phyloP scores from a whole-genome alignment of 768 basidiomycete genomes.

The Boletus vermiculosoides region DNA sequence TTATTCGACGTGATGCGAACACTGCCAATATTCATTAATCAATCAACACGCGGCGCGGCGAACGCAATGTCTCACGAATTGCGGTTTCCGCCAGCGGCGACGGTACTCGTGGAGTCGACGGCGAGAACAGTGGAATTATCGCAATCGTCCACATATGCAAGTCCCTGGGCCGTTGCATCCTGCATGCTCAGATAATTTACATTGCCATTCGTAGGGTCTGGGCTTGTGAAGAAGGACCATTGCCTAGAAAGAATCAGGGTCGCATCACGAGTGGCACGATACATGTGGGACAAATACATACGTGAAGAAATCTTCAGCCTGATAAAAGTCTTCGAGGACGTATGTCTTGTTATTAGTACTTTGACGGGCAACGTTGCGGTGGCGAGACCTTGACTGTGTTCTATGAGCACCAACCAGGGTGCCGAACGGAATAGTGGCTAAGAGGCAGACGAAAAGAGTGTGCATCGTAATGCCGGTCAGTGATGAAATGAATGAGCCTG shows the following conservation, averaged over 20 bases:
- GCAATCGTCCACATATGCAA: constrained; percentile 57
- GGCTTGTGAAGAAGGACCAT: constrained; percentile 62
- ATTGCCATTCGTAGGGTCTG: constrained; percentile 69
- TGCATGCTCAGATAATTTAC: constrained; percentile 56
- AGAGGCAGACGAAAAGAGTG: constrained; percentile 32
- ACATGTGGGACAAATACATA: constrained; percentile 29
- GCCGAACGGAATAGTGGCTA: constrained; percentile 33
- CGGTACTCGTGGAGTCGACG: constrained; percentile 54
- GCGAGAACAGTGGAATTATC: constrained; percentile 58
- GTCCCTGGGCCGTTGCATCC: constrained; percentile 48
- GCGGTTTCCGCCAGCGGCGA: constrained; percentile 53
- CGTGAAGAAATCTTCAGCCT: constrained; percentile 61
- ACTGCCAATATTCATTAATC: constrained; percentile 31
- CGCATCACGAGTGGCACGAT: not conserved
- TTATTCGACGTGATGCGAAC: constrained; percentile 69
- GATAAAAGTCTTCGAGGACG: constrained; percentile 38
- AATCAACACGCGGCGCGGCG: not conserved
- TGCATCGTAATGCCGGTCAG: constrained; percentile 27
- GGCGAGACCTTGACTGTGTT: constrained; percentile 27
- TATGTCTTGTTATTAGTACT: constrained; percentile 31
- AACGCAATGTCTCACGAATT: constrained; percentile 40
- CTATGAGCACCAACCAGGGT: constrained; percentile 39
- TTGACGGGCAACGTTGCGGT: constrained; percentile 25
- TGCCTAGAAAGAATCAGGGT: constrained; percentile 38
- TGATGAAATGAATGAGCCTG: constrained; percentile 9